Conservation (phyloP, 345 rosid species). For the Garcia nutans region DNA sequence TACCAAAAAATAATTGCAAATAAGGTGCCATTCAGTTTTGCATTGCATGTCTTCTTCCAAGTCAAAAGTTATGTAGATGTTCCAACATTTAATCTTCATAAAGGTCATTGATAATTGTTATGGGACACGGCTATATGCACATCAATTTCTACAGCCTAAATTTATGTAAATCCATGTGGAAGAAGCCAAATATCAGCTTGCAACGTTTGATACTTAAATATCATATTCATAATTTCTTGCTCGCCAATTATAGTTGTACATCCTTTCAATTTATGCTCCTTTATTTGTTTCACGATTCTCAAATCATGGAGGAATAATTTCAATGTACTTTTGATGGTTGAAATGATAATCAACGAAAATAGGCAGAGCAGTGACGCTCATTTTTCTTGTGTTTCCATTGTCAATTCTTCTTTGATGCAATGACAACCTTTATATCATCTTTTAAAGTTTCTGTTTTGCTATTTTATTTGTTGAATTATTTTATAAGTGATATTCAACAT, state of each 20-base stretch:
- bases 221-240: neutral
- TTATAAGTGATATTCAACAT: neutral
- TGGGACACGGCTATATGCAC: neutral
- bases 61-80: neutral
- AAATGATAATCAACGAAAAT: neutral
- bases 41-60: neutral
- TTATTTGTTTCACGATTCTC: neutral
- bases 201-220: neutral
- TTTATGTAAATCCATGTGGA: neutral
- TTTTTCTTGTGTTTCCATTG: neutral
- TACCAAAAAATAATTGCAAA: too few relatives aligned
- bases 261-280: neutral
- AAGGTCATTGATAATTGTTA: neutral
- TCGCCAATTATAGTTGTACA: neutral
- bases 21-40: neutral
- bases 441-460: neutral
- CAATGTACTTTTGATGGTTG: neutral
- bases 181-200: neutral
- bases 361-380: neutral
- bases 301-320: neutral
- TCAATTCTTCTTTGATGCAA: neutral
- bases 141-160: neutral
- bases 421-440: neutral
- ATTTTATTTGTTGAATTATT: neutral
- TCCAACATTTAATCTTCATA: neutral